A percentile compares a stretch with the other conserved stretches of the same genome.
Evolutionary conservation across 768 basidiomycete genomes (phyloP).

Genomic region (Trametes elegans): DNA sequence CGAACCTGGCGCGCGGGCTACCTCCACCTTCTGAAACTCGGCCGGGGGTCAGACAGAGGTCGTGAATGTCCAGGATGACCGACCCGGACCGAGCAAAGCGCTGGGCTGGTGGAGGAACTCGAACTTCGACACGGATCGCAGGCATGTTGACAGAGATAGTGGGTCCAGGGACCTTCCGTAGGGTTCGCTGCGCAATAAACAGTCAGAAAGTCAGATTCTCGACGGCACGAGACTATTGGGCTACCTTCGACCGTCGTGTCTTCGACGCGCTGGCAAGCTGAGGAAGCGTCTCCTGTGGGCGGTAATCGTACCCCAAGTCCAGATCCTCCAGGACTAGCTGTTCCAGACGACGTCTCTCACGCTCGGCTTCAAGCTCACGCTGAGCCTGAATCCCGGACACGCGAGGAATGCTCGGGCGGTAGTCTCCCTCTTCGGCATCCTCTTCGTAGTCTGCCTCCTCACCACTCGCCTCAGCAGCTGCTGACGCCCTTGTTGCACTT

Average conservation of each 20-base stretch:
- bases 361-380: constrained; percentile 19
- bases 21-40: constrained; percentile 20
- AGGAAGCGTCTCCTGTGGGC: constrained; percentile 9
- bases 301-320: constrained; percentile 50
- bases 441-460: constrained; percentile 22
- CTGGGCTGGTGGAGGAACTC: constrained; percentile 57
- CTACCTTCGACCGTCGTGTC: constrained; percentile 12
- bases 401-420: constrained; percentile 39
- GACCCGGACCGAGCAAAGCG: constrained; percentile 61
- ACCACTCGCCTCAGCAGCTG: not conserved
- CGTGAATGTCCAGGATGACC: constrained; percentile 61
- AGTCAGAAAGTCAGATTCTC: not conserved
- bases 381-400: constrained; percentile 7
- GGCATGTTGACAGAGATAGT: constrained; percentile 43
- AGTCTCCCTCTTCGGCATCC: constrained; percentile 34
- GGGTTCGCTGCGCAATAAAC: not conserved
- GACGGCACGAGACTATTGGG: not conserved
- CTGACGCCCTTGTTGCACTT: not conserved
- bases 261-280: not conserved
- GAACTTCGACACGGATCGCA: constrained; percentile 64
- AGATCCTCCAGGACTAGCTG: constrained; percentile 58
- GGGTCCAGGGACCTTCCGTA: not conserved
- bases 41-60: constrained; percentile 40
- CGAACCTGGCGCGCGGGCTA: constrained; percentile 28
- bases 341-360: constrained; percentile 46